Base-by-base conservation (phyloP, 441 rosid genomes). In the Corymbia citriodora region DNA sequence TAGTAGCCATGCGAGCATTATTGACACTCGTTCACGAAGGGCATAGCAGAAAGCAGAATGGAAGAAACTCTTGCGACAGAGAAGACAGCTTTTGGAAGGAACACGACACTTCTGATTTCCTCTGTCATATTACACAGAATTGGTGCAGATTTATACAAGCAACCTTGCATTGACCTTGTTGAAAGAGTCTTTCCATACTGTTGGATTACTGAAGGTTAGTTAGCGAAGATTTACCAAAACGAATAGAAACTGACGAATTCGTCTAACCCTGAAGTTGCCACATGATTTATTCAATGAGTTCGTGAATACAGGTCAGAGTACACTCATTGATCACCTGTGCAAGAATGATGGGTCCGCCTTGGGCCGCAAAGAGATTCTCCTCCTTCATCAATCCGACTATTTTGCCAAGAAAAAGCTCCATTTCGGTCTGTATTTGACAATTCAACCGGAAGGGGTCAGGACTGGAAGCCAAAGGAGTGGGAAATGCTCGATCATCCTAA, bases 271-370 rank as follows among this genome's bases (percentile, higher is more conserved):
- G 29, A 3, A 74, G 29, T 23, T 25, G 85, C 85, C 21, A 40
- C 7, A 3, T 1, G 50, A 40, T 74, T 40, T 12, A 6, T 33
- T 31, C 79, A 70, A 68, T 31, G 13, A 68, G 17, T 40, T 12
- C 3, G 50, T 45, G 85, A 74, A 74, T 40, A 40, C 85, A 25
- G 23, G 50, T 74, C 85, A 82, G 85, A 54, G 86, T 55, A 27
- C 55, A 57, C 19, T 48, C 52, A 65, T 48, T 87, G n/a, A 87
- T 89, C 89, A 96, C 97, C 96, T 96, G 98, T 48, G 98, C 94
- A 89, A 96, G 96, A 92, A 95, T 95, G 91, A 95, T 94, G 45
- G 98, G 96, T 86, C 98, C 97, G 91, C 97, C 98, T 91, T 95
- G 96, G 29, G 95, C 89, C 88, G 97, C 98, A 93, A 95, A 95